These are phyloP conservation scores for Exophiala sp. DNA, from an alignment of 2,329 filamentous ascomycete species.

Conservation along the genomic window DNA sequence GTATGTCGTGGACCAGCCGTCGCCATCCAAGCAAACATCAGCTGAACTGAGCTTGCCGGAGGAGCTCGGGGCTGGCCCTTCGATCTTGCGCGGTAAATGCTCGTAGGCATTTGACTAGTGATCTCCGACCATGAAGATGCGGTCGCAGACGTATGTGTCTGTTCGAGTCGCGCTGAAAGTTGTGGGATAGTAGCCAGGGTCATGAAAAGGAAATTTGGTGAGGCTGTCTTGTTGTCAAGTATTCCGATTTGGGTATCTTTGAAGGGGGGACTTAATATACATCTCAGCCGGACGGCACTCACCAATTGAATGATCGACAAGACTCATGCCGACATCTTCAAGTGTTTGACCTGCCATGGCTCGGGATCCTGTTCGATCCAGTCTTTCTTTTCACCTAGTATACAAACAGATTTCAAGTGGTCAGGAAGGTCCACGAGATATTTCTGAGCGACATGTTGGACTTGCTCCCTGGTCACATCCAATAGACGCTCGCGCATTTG, in stretches of 20 bases:
- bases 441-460: slow-evolving; percentile 72
- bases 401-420: slow-evolving; percentile 56
- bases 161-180: slow-evolving; percentile 46
- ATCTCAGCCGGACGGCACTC: slow-evolving; percentile 6
- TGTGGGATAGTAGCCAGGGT: background rate
- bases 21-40: slow-evolving; percentile 17
- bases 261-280: slow-evolving; percentile 25
- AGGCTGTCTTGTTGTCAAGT: background rate
- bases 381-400: slow-evolving; percentile 76
- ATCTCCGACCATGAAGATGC: slow-evolving; percentile 45
- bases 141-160: slow-evolving; percentile 48
- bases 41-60: slow-evolving; percentile 10
- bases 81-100: slow-evolving; percentile 46
- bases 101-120: slow-evolving; percentile 41
- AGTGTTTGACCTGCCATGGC: slow-evolving; percentile 19
- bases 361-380: slow-evolving; percentile 41
- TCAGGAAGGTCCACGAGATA: slow-evolving; percentile 67
- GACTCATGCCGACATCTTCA: slow-evolving; percentile 24
- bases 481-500: slow-evolving; percentile 73
- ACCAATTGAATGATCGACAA: slow-evolving; percentile 1
- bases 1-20: slow-evolving; percentile 25
- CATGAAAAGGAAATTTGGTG: slow-evolving; percentile 6
- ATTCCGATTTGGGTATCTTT: slow-evolving; percentile 20
- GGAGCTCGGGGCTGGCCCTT: slow-evolving; percentile 20
- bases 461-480: slow-evolving; percentile 74